A percentile compares a stretch with the other conserved stretches of the same genome.
Conservation (phyloP, 2,329 filamentous ascomycete species). For the Fusarium tupiense region DNA sequence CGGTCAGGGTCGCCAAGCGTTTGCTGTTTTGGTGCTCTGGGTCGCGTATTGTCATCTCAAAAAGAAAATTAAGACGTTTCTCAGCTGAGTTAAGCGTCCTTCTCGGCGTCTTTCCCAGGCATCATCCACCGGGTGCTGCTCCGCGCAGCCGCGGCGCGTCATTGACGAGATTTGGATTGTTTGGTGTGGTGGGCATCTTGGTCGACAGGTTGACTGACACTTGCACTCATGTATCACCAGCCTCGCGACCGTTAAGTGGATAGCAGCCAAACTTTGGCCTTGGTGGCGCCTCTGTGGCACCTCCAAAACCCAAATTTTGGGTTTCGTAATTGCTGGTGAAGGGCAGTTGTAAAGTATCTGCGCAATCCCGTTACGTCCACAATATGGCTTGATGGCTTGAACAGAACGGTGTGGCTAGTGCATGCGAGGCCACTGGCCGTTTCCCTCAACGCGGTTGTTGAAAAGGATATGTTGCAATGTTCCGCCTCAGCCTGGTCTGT, state of each 20-base stretch:
- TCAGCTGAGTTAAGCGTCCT: slow-evolving; percentile 43
- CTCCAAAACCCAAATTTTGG: slow-evolving; percentile 13
- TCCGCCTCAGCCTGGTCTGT: slow-evolving; percentile 35
- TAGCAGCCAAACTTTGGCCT: slow-evolving; percentile 15
- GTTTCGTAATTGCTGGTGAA: slow-evolving; percentile 15
- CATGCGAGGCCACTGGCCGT: slow-evolving; percentile 26
- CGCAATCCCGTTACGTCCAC: background rate
- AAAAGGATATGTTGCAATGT: slow-evolving; percentile 40
- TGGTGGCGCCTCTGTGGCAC: slow-evolving; percentile 21
- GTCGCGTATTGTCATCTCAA: slow-evolving; percentile 18
- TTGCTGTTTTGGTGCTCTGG: slow-evolving; percentile 23
- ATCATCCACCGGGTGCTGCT: slow-evolving; percentile 32
- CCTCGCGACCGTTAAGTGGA: slow-evolving; percentile 36
- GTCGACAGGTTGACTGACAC: slow-evolving; percentile 15
- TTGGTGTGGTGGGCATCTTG: slow-evolving; percentile 21
- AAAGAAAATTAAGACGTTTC: slow-evolving; percentile 30
- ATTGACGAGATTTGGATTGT: slow-evolving; percentile 33
- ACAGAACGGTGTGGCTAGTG: slow-evolving; percentile 38
- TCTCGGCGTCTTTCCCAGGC: slow-evolving; percentile 31
- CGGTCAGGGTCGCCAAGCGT: slow-evolving; percentile 39
- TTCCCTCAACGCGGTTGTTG: slow-evolving; percentile 21
- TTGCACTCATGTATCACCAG: slow-evolving; percentile 23
- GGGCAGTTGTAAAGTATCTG: slow-evolving; percentile 9
- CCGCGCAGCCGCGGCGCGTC: slow-evolving; percentile 29
- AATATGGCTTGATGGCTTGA: slow-evolving; percentile 12